Base-by-base conservation (phyloP, 352 stramenopile species). In the Albugo laibachii region DNA sequence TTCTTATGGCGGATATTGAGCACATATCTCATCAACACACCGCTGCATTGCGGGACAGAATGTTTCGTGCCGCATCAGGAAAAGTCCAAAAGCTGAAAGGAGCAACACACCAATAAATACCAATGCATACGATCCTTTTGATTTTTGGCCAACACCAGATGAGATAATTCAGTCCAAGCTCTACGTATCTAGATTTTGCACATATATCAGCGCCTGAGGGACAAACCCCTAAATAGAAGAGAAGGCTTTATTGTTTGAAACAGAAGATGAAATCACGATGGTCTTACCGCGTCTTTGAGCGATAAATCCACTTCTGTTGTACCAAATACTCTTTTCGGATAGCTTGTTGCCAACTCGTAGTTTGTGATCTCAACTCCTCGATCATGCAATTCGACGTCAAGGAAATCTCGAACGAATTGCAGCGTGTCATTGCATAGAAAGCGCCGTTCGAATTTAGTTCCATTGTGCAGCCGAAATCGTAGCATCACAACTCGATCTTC, bases 331-430 rank as follows among this genome's bases (percentile, higher is more conserved):
- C 73, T 79, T 49, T 85, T 83, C 0, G 77, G 77, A 42, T 78
- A 91, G 50, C 86, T 91, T n/a, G 77, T 91, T 19, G 74, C 74
- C 49, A 91, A 50, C 43, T 91, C 77, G 50, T 86, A 91, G 56
- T 80, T 78, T 12, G 53, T 63, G 48, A 91, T 87, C 36, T 62
- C 15, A 49, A 91, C 80, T 5, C 70, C 58, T 13, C 73, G 70
- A 55, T 91, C 72, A 46, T 78, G 77, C 47, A 91, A 83, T 57
- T 66, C 62, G 0, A 91, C 77, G 45, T 91, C 77, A 19, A 91
- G 62, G 35, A 80, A 91, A 53, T 84, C 72, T 12, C 77, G 77
- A 41, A 86, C 71, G 11, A 58, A 71, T 49, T 83, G 63, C 21
- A 84, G 56, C 34, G 77, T 87, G 51, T 91, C 77, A 49, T 81